phyloP scores from a whole-genome alignment of 2,329 filamentous ascomycete species.

The Cercospora berteroae region DNA sequence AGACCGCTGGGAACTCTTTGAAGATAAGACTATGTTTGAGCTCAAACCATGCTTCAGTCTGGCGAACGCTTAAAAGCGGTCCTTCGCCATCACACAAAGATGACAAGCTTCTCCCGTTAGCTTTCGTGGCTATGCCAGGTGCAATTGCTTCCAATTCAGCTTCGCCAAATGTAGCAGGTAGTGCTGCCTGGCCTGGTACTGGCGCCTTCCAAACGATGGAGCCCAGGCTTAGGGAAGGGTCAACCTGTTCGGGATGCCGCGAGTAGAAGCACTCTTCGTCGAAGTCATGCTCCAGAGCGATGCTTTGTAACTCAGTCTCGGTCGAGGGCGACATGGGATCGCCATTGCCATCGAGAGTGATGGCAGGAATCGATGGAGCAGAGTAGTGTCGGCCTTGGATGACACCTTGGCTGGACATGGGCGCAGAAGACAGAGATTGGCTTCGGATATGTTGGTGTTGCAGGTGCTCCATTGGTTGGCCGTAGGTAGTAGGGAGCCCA shows the following conservation, averaged over 20 bases:
- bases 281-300: conserved; percentile 43
- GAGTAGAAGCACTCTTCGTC: conserved; percentile 47
- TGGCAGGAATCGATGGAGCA: neutral
- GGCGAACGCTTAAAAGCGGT: conserved; percentile 47
- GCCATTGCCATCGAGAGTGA: conserved; percentile 31
- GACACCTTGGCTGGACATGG: neutral
- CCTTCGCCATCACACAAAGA: conserved; percentile 50
- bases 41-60: conserved; percentile 52
- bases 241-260: conserved; percentile 46
- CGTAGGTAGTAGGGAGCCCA: neutral
- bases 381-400: neutral
- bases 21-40: conserved; percentile 53
- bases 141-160: conserved; percentile 46
- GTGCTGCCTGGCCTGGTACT: conserved; percentile 43
- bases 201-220: conserved; percentile 47
- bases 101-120: conserved; percentile 49
- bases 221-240: conserved; percentile 46
- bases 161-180: conserved; percentile 45
- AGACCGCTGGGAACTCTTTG: conserved; percentile 44
- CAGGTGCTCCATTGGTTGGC: neutral
- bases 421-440: neutral
- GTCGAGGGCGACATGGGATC: conserved; percentile 28
- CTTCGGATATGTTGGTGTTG: neutral
- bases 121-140: conserved; percentile 38
- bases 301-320: conserved; percentile 18